phyloP scores from a whole-genome alignment of 1,284 basidiomycete species.

The Cryptococcus sp. region DNA sequence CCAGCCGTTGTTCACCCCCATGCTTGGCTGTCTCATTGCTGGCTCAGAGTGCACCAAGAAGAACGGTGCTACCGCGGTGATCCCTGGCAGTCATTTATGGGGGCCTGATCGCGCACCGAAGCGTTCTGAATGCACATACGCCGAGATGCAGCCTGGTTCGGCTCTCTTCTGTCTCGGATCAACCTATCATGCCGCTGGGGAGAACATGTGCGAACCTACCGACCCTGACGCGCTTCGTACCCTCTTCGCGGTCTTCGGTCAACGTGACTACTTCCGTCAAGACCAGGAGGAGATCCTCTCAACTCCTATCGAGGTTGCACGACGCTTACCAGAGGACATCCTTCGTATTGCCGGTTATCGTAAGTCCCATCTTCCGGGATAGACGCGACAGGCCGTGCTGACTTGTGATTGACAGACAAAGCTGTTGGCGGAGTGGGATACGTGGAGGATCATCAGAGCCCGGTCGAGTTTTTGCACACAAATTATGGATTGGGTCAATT shows the following conservation, averaged over 20 bases:
- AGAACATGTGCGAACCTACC: constrained; percentile 20
- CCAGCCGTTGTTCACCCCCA: constrained; percentile 24
- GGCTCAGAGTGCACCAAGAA: constrained; percentile 21
- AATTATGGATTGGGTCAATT: too few species aligned
- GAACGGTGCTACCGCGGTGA: constrained; percentile 27
- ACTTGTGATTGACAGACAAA: constrained; percentile 14
- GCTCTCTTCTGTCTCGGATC: constrained; percentile 27
- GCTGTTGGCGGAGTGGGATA: constrained; percentile 24
- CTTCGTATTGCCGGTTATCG: constrained; percentile 25
- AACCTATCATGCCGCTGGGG: constrained; percentile 26
- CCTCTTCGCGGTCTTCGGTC: constrained; percentile 26
- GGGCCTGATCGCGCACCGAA: constrained; percentile 16
- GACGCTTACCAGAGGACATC: constrained; percentile 21
- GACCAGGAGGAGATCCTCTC: constrained; percentile 28
- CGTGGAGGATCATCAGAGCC: constrained; percentile 24
- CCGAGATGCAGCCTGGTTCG: constrained; percentile 29
- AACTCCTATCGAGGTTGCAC: constrained; percentile 23
- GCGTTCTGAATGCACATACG: constrained; percentile 18
- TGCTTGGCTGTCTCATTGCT: constrained; percentile 28
- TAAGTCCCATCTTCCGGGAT: neutral
- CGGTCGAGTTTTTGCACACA: constrained; percentile 14
- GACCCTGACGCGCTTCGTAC: constrained; percentile 25
- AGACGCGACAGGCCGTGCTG: constrained; percentile 2
- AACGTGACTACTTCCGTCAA: constrained; percentile 26
- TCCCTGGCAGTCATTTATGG: constrained; percentile 28